Base-by-base conservation (phyloP, 257 asterid species). In the Cruciata laevipes region DNA sequence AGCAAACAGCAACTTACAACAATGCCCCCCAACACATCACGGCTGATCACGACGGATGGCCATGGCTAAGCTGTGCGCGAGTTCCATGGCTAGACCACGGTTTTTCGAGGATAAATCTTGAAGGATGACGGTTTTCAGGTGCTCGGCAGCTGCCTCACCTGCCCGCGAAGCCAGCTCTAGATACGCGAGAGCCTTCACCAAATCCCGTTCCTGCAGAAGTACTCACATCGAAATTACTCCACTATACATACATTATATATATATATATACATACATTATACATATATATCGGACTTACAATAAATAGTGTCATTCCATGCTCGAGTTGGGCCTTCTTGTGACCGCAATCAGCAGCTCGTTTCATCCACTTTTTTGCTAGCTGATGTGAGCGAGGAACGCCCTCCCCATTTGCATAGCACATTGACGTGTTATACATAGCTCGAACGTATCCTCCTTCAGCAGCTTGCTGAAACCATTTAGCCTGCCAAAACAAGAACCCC, bases 391-490 rank as follows among this genome's bases (percentile, higher is more conserved):
- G 93, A 31, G 17, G 63, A 60, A 89, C 58, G 33, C 99, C 98
- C 76, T 88, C 90, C 3, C 99, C 99, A 74, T 79, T 75, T 51
- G 86, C 82, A 74, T 84, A 88, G 86, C 98, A 87, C 52, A 88
- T 76, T 73, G 99, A 81, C 6, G 88, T 79, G 70, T 90, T 90
- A 70, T 94, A 87, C 99, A 94, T 94, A 24, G 99, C 96, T 55
- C 95, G 98, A 14, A 73, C 88, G 64, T 90, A 90, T 38, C 98
- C 99, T 72, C 95, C 99, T 83, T 88, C 96, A 0, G 96, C 97
- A 75, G 99, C 96, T 78, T 61, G 77, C 66, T 81, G 76, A 79
- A 85, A 90, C 95, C 96, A 88, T 59, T 79, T 80, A 69, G 93
- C 95, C 99, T 90, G 82, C 76, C 33, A 72, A 53, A 70, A 20